A percentile compares a stretch with the other conserved stretches of the same genome.
Conservation (phyloP, 768 basidiomycete genomes). For the Mrakia gelida region DNA sequence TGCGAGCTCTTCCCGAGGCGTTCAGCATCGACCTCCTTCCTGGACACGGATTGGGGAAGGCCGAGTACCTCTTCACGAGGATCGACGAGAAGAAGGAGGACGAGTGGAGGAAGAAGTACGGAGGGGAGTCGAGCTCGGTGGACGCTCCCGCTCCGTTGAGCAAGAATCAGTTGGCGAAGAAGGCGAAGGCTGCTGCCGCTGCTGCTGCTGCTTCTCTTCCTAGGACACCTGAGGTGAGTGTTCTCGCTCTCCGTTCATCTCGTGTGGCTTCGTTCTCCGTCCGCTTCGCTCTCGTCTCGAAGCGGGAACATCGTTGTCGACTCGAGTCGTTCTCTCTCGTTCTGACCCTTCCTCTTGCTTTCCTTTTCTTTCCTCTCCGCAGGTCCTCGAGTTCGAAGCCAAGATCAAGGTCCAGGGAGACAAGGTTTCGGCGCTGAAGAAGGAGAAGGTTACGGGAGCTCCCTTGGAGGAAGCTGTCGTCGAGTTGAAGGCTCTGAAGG, state of each 20-base stretch:
- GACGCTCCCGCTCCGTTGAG: conserved; percentile 41
- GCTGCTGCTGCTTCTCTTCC: conserved; percentile 49
- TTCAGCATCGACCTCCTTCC: conserved; percentile 77
- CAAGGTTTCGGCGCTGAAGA: conserved; percentile 63
- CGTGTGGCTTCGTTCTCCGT: background rate
- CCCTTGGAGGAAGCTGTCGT: conserved; percentile 43
- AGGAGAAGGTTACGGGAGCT: conserved; percentile 49
- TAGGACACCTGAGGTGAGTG: conserved; percentile 62
- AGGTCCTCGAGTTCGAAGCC: conserved; percentile 66
- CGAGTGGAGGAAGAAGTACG: conserved; percentile 72
- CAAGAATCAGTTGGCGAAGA: conserved; percentile 51
- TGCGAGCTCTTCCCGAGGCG: conserved; percentile 66
- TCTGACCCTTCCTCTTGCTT: conserved; percentile 44
- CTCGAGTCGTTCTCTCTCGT: background rate
- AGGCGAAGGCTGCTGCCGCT: conserved; percentile 46
- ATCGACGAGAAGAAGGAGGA: conserved; percentile 89
- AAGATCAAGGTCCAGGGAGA: conserved; percentile 73
- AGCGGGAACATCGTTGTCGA: background rate
- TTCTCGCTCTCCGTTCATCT: background rate
- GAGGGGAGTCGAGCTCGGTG: conserved; percentile 52
- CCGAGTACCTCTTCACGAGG: conserved; percentile 86
- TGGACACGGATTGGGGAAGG: conserved; percentile 77
- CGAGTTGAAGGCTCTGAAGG: conserved; percentile 60
- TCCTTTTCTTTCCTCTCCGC: conserved; percentile 57
- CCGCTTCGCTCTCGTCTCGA: no score